Percentiles rank a stretch among this genome's conserved stretches.
phyloP scores from a whole-genome alignment of 1,139 yeast species.

The Kodamaea plutei region DNA sequence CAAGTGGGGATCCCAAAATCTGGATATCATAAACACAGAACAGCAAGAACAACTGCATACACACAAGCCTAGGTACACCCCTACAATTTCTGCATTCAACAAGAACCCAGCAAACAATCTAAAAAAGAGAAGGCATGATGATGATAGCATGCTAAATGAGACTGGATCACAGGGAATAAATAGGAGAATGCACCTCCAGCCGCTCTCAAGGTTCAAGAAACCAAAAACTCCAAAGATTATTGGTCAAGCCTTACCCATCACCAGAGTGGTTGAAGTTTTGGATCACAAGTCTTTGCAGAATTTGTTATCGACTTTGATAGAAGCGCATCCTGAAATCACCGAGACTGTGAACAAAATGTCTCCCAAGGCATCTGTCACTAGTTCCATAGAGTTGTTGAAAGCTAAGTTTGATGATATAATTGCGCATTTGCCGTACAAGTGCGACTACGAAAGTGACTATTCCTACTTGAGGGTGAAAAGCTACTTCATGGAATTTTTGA shows the following conservation, averaged over 20 bases:
- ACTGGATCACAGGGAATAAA: constrained; percentile 3
- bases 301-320: constrained; percentile 50
- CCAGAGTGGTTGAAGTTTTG: constrained; percentile 63
- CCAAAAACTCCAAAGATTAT: constrained; percentile 38
- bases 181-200: too few species aligned
- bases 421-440: constrained; percentile 65
- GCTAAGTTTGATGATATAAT: constrained; percentile 45
- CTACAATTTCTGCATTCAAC: too few species aligned
- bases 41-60: too few species aligned
- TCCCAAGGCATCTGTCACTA: constrained; percentile 54
- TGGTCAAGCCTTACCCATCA: constrained; percentile 54
- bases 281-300: constrained; percentile 52
- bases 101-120: too few species aligned
- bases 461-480: constrained; percentile 83
- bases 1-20: constrained; percentile 27
- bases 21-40: too few species aligned
- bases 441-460: constrained; percentile 72
- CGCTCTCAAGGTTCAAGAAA: constrained; percentile 21
- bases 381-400: constrained; percentile 49
- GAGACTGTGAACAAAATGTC: constrained; percentile 49
- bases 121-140: constrained; percentile 17
- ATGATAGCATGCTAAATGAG: too few species aligned
- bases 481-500: constrained; percentile 66
- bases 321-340: constrained; percentile 59
- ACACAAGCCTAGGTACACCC: too few species aligned